Percentiles rank a stretch among this genome's conserved stretches.
Evolutionary conservation across 1,284 basidiomycete genomes (phyloP).

Genomic region (Austroboletus novae-zelandiae): DNA sequence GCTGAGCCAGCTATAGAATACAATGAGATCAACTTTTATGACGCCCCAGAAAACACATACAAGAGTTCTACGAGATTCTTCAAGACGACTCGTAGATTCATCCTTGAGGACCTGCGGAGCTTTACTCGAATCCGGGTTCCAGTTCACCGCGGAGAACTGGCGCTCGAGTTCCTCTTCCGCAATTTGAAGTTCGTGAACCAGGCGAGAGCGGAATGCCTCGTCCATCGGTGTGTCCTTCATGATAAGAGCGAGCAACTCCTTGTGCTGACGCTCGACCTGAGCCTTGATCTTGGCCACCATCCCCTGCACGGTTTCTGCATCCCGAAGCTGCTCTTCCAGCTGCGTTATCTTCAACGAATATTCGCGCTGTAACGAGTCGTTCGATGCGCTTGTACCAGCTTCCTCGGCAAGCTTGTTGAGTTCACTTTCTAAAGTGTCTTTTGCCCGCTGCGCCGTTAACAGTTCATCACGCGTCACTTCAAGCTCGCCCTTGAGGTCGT

Average conservation of each 20-base stretch:
- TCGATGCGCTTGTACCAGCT: conserved; percentile 44
- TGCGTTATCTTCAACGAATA: conserved; percentile 66
- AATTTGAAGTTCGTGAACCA: conserved; percentile 67
- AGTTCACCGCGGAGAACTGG: conserved; percentile 43
- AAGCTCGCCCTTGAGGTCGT: conserved; percentile 50
- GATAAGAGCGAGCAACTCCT: conserved; percentile 65
- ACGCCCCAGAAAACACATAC: conserved; percentile 37
- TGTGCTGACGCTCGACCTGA: conserved; percentile 65
- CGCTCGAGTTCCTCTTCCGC: conserved; percentile 62
- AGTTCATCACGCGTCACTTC: conserved; percentile 55
- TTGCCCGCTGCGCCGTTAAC: conserved; percentile 53
- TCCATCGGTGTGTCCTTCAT: conserved; percentile 58
- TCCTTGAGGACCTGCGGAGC: conserved; percentile 59
- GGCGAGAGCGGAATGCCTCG: conserved; percentile 58
- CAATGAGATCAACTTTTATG: neutral
- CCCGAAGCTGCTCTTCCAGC: conserved; percentile 63
- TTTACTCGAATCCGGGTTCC: conserved; percentile 38
- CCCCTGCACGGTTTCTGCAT: conserved; percentile 49
- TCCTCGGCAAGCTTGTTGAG: conserved; percentile 66
- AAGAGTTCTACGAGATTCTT: conserved; percentile 71
- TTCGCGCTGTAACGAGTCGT: conserved; percentile 51
- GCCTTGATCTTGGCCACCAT: conserved; percentile 58
- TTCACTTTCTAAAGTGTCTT: conserved; percentile 67
- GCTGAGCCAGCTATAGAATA: conserved; percentile 55
- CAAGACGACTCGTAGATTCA: conserved; percentile 65